phyloP scores from a whole-genome alignment of 2,329 filamentous ascomycete species.

The Colletotrichum sp. region DNA sequence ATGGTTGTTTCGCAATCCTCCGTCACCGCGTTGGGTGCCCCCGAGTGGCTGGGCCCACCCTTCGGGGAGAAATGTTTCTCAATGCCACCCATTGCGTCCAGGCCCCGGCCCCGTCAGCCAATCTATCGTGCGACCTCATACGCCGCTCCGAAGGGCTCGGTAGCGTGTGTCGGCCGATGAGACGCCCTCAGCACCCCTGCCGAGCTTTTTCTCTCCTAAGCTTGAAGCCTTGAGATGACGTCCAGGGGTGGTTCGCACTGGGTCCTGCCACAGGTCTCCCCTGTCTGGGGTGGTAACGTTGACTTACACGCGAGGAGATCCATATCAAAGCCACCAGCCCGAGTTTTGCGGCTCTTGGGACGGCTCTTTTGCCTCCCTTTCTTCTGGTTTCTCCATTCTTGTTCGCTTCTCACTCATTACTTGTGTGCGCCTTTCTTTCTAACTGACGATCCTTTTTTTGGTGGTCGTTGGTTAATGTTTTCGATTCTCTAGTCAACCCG shows the following conservation, averaged over 20 bases:
- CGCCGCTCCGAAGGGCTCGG: not conserved
- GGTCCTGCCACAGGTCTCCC: not conserved
- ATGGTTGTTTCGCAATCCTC: slow-evolving; percentile 2
- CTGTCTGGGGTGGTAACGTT: not conserved
- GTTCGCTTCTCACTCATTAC: slow-evolving; percentile 12
- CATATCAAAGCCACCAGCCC: slow-evolving; percentile 2
- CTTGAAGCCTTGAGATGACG: not conserved
- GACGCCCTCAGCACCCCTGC: slow-evolving; percentile 12
- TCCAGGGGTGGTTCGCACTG: not conserved
- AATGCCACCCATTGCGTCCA: not conserved
- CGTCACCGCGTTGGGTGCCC: not conserved
- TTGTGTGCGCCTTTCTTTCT: slow-evolving; percentile 15
- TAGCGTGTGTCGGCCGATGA: slow-evolving; percentile 14
- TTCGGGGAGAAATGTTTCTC: not conserved
- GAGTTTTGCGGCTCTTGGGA: not conserved
- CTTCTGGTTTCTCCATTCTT: slow-evolving; percentile 1
- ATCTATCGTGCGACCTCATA: not conserved
- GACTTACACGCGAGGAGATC: slow-evolving; percentile 13
- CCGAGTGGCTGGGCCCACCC: not conserved
- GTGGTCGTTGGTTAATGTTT: not conserved
- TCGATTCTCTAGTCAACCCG: not conserved
- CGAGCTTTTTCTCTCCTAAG: not conserved
- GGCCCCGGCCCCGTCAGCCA: not conserved
- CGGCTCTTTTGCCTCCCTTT: not conserved
- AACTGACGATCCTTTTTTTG: slow-evolving; percentile 2